phyloP scores from a whole-genome alignment of 169 alveolate genomes.

The Perkinsus chesapeaki region DNA sequence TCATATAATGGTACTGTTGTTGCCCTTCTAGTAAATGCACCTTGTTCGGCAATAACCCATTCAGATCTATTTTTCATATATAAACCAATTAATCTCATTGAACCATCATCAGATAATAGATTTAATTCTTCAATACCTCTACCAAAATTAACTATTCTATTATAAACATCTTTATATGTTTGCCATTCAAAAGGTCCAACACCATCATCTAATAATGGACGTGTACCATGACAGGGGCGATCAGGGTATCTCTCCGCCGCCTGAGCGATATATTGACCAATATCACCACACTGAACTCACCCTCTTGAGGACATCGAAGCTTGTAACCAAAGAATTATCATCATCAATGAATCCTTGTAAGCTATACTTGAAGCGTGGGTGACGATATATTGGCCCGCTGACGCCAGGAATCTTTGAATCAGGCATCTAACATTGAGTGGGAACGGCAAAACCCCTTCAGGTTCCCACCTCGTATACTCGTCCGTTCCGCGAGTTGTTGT shows the following conservation, averaged over 20 bases:
- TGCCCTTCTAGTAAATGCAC: constrained; percentile 40
- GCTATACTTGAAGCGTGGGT: not conserved
- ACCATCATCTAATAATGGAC: constrained; percentile 20
- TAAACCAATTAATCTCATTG: constrained; percentile 53
- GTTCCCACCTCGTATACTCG: too few relatives aligned
- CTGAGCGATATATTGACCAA: too few relatives aligned
- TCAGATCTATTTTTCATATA: constrained; percentile 70
- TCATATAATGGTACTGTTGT: constrained; percentile 62
- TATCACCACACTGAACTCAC: too few relatives aligned
- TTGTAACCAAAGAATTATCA: not conserved
- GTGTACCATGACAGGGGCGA: constrained; percentile 35
- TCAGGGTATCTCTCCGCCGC: constrained; percentile 23
- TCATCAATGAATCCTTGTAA: not conserved
- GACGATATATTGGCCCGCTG: not conserved
- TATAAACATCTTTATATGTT: constrained; percentile 25
- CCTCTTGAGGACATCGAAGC: not conserved
- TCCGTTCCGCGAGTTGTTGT: too few relatives aligned
- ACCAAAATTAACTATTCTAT: not conserved
- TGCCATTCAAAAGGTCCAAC: constrained; percentile 32
- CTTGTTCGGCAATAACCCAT: constrained; percentile 70
- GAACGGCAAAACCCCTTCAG: too few relatives aligned
- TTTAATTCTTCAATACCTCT: not conserved
- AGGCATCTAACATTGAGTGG: not conserved
- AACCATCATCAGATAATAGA: not conserved
- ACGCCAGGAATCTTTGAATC: not conserved